Conservation (phyloP, 176 grass and related monocot species). For the Ampelocalamus luodianensis region DNA sequence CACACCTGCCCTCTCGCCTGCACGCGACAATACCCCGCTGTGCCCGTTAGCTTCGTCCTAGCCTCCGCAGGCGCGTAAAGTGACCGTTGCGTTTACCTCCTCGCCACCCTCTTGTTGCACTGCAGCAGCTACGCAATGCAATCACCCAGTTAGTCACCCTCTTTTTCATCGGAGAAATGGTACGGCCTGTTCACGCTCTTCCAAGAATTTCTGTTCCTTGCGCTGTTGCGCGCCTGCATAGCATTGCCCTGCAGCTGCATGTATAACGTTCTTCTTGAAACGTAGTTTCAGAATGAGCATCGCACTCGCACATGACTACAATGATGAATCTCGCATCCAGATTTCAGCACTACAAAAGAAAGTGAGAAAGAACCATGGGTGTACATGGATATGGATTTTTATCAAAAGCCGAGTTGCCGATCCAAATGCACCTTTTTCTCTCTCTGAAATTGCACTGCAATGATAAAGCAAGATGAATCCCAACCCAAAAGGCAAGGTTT, state of each 20-base stretch:
- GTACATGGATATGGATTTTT: background rate
- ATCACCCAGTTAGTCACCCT: background rate
- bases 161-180: slow-evolving; percentile 19
- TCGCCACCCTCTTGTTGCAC: too few species aligned
- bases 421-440: background rate
- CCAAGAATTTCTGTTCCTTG: background rate
- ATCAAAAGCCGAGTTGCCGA: background rate
- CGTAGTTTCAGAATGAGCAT: too few species aligned
- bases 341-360: too few species aligned
- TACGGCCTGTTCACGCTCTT: background rate
- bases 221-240: background rate
- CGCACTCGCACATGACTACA: too few species aligned
- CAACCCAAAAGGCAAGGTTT: slow-evolving; percentile 11
- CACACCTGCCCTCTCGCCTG: too few species aligned
- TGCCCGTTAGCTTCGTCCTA: background rate
- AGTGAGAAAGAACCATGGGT: too few species aligned
- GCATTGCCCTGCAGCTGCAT: background rate
- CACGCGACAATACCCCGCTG: background rate
- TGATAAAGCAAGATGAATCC: slow-evolving; percentile 27
- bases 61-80: background rate
- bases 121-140: background rate
- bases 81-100: slow-evolving; percentile 40
- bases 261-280: background rate
- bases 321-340: too few species aligned
- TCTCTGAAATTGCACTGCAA: background rate